Base-by-base conservation (phyloP, 2,329 filamentous ascomycete genomes). In the Davidsoniella virescens region DNA sequence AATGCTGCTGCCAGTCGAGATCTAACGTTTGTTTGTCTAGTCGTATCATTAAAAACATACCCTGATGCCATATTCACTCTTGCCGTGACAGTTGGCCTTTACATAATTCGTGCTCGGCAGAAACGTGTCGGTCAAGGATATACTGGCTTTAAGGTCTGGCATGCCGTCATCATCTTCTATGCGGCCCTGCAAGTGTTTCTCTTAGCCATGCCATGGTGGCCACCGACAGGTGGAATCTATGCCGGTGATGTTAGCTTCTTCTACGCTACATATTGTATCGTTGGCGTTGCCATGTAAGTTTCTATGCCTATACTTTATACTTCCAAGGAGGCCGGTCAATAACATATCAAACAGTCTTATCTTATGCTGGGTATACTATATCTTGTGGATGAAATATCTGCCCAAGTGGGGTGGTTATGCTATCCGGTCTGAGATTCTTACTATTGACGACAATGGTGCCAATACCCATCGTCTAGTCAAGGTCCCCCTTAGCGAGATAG, bases 181-280 rank as follows among this genome's bases (percentile, higher is more conserved):
- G 70, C 80, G 43, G 59, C 76, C 0, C 64, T 77, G 0, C 73
- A 82, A 47, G 51, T 78, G 0, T 84, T 77, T 52, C 64, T 84
- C 42, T 63, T 86, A 2, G 69, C 78, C 14, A 82, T 83, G 70
- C 81, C 82, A 0, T 86, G 81, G 82, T 81, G 78, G 55, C 82
- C 81, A 2, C 82, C 82, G 0, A 66, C 68, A 1, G 70, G 66
- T 0, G 81, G 81, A 0, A 65, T 65, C 0, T 70, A 72, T 33
- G 75, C 72, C 0, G 81, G 80, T 0, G 75, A 80, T 51, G 80
- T 84, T 1, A 80, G 73, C 49, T 86, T 87, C 62, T 86, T 77
- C 75, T 87, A 85, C 55, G 80, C 70, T 1, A 84, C 80, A 0
- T 84, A 85, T 56, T 71, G 73, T 17, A 73, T 78, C 0, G 72